Percentiles rank a stretch among this genome's conserved stretches.
Conservation (phyloP, 1,284 basidiomycete genomes). For the Cryptococcus depauperatus region DNA sequence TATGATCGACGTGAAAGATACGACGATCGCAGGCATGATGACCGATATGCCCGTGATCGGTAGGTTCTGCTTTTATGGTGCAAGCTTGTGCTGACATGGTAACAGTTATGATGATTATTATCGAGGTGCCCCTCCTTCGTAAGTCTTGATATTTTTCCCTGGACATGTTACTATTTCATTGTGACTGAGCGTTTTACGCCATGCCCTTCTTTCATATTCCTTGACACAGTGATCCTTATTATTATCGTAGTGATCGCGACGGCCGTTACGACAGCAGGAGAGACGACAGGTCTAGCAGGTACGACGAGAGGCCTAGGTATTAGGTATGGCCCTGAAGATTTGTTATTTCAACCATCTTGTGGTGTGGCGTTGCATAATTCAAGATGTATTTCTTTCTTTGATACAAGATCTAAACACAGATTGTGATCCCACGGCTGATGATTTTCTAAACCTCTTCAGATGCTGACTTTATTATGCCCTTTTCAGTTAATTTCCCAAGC, state of each 20-base stretch:
- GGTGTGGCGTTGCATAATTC: no score
- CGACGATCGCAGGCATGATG: constrained; percentile 36
- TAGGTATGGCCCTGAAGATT: neutral
- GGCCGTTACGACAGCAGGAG: constrained; percentile 16
- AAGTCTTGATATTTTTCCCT: constrained; percentile 15
- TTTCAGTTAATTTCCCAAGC: no score
- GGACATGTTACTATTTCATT: constrained; percentile 12
- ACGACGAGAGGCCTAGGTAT: constrained; percentile 32
- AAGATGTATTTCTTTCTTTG: no score
- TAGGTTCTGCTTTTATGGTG: constrained; percentile 4
- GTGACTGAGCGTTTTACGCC: constrained; percentile 10
- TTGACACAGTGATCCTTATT: constrained; percentile 38
- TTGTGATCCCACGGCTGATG: no score
- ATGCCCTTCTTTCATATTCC: neutral
- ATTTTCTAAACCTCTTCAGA: no score
- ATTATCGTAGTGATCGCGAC: constrained; percentile 40
- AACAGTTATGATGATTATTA: constrained; percentile 23
- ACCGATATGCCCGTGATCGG: constrained; percentile 28
- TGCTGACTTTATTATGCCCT: no score
- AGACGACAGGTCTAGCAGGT: constrained; percentile 21
- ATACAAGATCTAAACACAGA: no score
- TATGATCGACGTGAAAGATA: constrained; percentile 47
- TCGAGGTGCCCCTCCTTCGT: constrained; percentile 21
- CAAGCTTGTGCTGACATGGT: constrained; percentile 11
- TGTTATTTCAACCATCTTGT: no score